Evolutionary conservation across 176 grass and related monocot species (phyloP), one percentile per base, ranked within the genome.

Genomic region (Bromus sterilis): DNA sequence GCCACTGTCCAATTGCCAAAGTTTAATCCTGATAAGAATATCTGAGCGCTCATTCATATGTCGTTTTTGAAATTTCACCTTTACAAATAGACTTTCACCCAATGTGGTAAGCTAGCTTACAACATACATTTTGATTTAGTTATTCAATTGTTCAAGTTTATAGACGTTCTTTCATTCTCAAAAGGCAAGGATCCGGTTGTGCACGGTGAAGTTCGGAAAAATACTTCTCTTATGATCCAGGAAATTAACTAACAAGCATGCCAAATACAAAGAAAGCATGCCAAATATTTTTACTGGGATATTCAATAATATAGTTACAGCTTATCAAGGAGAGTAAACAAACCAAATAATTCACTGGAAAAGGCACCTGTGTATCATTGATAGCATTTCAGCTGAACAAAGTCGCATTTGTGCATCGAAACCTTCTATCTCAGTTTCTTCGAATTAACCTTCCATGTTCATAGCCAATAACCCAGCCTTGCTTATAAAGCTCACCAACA

Each of bases 371-470:
- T 72, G 93, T 59, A 85, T 98, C 90, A 68, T 93, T 83, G 69
- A 91, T 86, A 29, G 88, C 86, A 94, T 98, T 98, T 67, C 95
- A 90, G 75, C 92, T 95, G 81, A 94, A 95, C 74, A 98, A 89
- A 28, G 95, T 98, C 75, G 88, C 12, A 87, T 90, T 66, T 98
- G 90, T 51, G 92, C 88, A 89, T 89, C 87, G 73, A 98, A 98
- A 39, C 95, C 95, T 87, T 93, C 92, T 77, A 98, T 93, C 84
- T 93, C 95, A 37, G 86, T 95, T 89, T 98, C 95, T 87, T 98
- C 95, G 51, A 98, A 83, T 46, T 95, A 90, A 89, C 95, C 95
- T 48, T 95, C 95, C 86, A 98, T 93, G 84, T 98, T 98, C 95
- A 98, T 98, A 7, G 90, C 95, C 66, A 98, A 86, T 75, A 98